These are phyloP conservation scores for Odontarrhena argentea DNA, from an alignment of 345 rosid species.

Conservation along the genomic window DNA sequence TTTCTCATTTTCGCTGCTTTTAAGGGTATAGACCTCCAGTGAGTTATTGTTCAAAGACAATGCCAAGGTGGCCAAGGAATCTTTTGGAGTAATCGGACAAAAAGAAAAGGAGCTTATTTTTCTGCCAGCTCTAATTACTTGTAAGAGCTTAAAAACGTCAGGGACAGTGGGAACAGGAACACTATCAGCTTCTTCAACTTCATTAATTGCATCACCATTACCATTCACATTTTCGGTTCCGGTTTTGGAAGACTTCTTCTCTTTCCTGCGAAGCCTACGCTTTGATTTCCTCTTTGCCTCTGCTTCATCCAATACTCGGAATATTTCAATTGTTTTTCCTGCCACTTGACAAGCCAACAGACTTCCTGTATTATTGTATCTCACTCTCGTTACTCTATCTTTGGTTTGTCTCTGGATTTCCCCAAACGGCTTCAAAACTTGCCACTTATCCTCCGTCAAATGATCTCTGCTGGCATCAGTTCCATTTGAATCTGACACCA, in stretches of 20 bases:
- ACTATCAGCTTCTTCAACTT: constrained; percentile 44
- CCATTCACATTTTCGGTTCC: constrained; percentile 42
- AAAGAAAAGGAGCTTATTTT: constrained; percentile 85
- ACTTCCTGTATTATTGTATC: constrained; percentile 71
- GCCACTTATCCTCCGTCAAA: constrained; percentile 63
- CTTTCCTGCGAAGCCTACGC: constrained; percentile 85
- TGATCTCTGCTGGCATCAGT: constrained; percentile 44
- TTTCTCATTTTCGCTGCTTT: constrained; percentile 53
- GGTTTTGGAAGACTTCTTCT: constrained; percentile 70
- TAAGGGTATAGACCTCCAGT: constrained; percentile 77
- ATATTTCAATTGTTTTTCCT: constrained; percentile 81
- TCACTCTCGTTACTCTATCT: constrained; percentile 81
- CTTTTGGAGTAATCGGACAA: constrained; percentile 64
- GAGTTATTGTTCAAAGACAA: constrained; percentile 86
- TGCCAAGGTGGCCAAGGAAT: constrained; percentile 67
- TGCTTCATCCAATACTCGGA: constrained; percentile 66
- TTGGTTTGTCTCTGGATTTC: constrained; percentile 84
- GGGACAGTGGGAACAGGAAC: constrained; percentile 46
- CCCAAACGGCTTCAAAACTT: constrained; percentile 69
- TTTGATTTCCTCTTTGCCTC: constrained; percentile 88
- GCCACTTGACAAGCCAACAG: constrained; percentile 92
- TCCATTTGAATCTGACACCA: constrained; percentile 38
- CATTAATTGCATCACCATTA: constrained; percentile 46
- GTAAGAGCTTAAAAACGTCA: constrained; percentile 84
- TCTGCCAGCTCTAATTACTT: constrained; percentile 74